Evolutionary conservation across 441 rosid species (phyloP).

Genomic region (Erodium texanum): DNA sequence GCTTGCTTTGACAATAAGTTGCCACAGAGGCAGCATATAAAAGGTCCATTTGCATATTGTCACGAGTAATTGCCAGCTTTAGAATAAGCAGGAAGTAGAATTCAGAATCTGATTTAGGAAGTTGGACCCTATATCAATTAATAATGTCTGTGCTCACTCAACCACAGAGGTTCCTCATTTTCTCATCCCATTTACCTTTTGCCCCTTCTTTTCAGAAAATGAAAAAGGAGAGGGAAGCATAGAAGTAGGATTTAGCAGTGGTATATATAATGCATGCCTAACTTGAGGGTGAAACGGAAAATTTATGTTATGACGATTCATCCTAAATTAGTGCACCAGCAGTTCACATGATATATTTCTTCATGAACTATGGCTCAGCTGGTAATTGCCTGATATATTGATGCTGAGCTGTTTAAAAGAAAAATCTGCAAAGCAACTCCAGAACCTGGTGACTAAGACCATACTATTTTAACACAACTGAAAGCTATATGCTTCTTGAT

Average conservation of each 20-base stretch:
- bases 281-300: background rate
- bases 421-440: background rate
- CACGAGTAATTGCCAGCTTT: background rate
- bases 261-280: background rate
- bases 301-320: background rate
- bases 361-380: background rate
- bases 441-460: background rate
- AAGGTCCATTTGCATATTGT: background rate
- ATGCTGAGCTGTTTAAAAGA: no score
- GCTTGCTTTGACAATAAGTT: background rate
- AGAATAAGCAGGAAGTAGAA: background rate
- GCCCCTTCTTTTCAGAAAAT: background rate
- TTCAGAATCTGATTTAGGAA: background rate
- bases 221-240: background rate
- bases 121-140: background rate
- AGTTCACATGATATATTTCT: background rate
- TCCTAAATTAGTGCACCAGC: background rate
- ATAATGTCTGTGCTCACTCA: background rate
- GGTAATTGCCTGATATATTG: background rate
- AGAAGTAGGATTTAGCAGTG: background rate
- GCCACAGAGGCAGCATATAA: background rate
- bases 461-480: background rate
- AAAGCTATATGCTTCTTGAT: background rate
- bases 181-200: background rate
- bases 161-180: background rate